These are phyloP conservation scores for Ampelomyces quisqualis DNA, from an alignment of 2,329 filamentous ascomycete genomes.

Conservation along the genomic window DNA sequence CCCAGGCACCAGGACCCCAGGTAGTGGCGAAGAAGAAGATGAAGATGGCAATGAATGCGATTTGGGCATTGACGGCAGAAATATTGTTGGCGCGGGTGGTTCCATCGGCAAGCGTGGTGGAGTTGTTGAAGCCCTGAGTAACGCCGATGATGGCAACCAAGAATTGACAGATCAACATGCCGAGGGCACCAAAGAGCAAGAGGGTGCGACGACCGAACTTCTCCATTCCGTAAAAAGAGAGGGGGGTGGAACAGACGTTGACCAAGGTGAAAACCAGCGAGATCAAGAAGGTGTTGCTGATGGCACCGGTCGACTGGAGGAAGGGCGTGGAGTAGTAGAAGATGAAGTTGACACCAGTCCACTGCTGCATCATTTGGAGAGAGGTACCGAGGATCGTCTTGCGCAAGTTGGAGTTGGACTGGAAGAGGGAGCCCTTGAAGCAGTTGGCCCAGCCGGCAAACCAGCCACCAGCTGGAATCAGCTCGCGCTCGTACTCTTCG, in stretches of 20 bases:
- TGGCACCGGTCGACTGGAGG: slow-evolving; percentile 43
- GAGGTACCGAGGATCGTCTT: slow-evolving; percentile 51
- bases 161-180: slow-evolving; percentile 87
- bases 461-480: slow-evolving; percentile 46
- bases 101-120: no score
- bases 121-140: slow-evolving; percentile 38
- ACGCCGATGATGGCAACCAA: slow-evolving; percentile 70
- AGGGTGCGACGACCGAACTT: slow-evolving; percentile 75
- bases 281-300: slow-evolving; percentile 61
- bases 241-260: slow-evolving; percentile 74
- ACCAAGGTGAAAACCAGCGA: slow-evolving; percentile 74
- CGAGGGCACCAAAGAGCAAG: slow-evolving; percentile 72
- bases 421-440: slow-evolving; percentile 56
- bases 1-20: slow-evolving; percentile 75
- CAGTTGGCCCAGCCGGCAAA: slow-evolving; percentile 64
- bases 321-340: slow-evolving; percentile 45
- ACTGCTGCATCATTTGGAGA: slow-evolving; percentile 59
- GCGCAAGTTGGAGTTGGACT: slow-evolving; percentile 54
- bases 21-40: slow-evolving; percentile 89
- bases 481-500: slow-evolving; percentile 77
- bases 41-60: slow-evolving; percentile 88
- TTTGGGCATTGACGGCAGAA: slow-evolving; percentile 53
- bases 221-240: slow-evolving; percentile 75
- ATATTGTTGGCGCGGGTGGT: slow-evolving; percentile 29
- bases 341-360: slow-evolving; percentile 56